phyloP scores from a whole-genome alignment of 2,329 filamentous ascomycete species.

The Apiospora kogelbergensis region DNA sequence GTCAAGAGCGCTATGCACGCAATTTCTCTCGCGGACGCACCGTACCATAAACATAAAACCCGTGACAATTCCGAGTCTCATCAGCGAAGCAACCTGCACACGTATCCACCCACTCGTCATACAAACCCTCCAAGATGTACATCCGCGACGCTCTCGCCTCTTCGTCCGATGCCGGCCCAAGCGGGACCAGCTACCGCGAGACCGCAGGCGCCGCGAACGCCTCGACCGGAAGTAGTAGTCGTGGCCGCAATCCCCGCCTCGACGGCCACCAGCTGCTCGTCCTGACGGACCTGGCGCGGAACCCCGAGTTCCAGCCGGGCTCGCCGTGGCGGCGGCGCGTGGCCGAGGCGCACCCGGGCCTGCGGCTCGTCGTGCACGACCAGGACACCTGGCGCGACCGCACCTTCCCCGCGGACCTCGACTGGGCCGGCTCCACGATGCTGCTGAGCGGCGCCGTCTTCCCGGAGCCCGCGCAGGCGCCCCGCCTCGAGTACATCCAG shows the following conservation, averaged over 20 bases:
- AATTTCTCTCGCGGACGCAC: too few species aligned
- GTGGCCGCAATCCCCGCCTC: neutral
- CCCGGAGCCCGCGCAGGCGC: conserved; percentile 42
- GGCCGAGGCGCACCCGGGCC: neutral
- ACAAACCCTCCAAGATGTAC: neutral
- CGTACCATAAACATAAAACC: too few species aligned
- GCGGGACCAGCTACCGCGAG: too few species aligned
- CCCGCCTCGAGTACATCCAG: conserved; percentile 53
- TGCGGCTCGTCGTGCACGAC: neutral
- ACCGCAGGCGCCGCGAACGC: neutral
- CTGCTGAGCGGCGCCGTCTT: conserved; percentile 43
- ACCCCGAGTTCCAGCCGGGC: neutral
- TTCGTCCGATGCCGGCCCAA: neutral
- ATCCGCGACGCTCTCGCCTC: neutral
- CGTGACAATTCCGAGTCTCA: neutral
- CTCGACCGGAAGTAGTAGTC: too few species aligned
- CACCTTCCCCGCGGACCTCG: conserved; percentile 24
- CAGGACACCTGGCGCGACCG: neutral
- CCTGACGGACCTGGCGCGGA: neutral
- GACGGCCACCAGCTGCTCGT: conserved; percentile 5
- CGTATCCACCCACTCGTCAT: neutral
- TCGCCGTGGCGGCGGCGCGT: neutral
- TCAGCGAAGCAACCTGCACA: neutral
- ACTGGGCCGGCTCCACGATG: conserved; percentile 51
- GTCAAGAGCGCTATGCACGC: too few species aligned